Percentiles rank a stretch among this genome's conserved stretches.
These are phyloP conservation scores for Rosa rugosa DNA, from an alignment of 306 rosid species.

Conservation along the genomic window DNA sequence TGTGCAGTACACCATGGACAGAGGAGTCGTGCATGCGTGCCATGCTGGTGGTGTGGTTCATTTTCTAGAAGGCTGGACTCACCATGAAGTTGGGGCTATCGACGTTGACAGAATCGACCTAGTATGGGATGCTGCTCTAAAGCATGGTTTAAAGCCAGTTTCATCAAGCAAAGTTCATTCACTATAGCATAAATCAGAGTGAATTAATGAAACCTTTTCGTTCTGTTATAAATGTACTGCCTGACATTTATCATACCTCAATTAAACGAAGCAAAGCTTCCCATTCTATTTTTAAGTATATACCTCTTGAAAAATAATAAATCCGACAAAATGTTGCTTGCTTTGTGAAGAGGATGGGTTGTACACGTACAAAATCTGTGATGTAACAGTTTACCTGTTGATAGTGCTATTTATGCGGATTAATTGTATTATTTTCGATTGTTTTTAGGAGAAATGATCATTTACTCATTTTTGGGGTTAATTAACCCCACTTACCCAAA, in stretches of 20 bases:
- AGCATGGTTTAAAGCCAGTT: slow-evolving; percentile 78
- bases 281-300: background rate
- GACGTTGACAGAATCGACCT: slow-evolving; percentile 82
- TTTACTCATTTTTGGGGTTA: no score
- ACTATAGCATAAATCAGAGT: background rate
- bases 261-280: background rate
- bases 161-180: slow-evolving; percentile 28
- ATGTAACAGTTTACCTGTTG: no score
- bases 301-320: background rate
- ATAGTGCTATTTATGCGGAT: no score
- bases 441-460: no score
- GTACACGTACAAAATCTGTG: no score
- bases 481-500: no score
- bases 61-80: slow-evolving; percentile 81
- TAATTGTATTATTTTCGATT: no score
- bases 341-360: no score
- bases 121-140: slow-evolving; percentile 93
- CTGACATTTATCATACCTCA: background rate
- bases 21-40: slow-evolving; percentile 98
- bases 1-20: slow-evolving; percentile 83
- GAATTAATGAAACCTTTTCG: background rate
- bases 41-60: slow-evolving; percentile 99
- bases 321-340: no score
- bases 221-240: background rate
- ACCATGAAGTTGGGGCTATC: slow-evolving; percentile 91